Evolutionary conservation across 2,329 filamentous ascomycete species (phyloP), one percentile per base, ranked within the genome.

Genomic region (Claviceps fusiformis): DNA sequence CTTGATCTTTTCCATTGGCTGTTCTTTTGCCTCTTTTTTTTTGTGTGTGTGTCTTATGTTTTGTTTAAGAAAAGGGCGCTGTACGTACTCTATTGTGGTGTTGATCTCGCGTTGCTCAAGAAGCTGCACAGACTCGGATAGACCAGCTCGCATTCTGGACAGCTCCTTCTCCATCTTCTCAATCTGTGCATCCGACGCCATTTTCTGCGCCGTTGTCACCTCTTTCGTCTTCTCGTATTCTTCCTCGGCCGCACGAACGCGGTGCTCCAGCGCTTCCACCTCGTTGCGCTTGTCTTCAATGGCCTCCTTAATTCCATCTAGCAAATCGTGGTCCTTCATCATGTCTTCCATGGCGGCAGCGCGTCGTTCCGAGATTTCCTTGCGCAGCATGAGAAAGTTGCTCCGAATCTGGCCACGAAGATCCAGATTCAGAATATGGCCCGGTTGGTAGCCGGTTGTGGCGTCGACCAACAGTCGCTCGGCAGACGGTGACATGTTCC

Each of bases 151-250:
- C 89, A 97, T 95, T 68, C 90, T 89, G 50, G 88, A 87, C n/a
- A 98, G 75, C 68, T 98, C 91, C 71, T 95, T 96, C 72, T 98
- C 93, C 86, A 96, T 95, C 75, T 93, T 93, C 71, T 98, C 93
- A 63, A 98, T 95, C 69, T 97, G 92, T 9, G 91, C 83, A 67
- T 97, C 93, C 2, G 85, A 89, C 8, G 85, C 86, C 67, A 92
- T 81, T 72, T 95, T 95, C 68, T 95, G 89, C 19, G 90, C 88
- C 49, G 81, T 87, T 8, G 87, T 92, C 57, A 80, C 72, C 75
- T 96, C 93, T 66, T 92, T 92, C 24, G 89, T 91, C 71, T 89
- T 90, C 65, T 96, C 90, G 66, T 95, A 95, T 67, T 96, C 91
- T 64, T 95, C 89, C 67, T 95, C 87, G 0, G 92, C 91, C 19